Evolutionary conservation across 257 asterid species (phyloP).

Genomic region (Solanum lignicaule): DNA sequence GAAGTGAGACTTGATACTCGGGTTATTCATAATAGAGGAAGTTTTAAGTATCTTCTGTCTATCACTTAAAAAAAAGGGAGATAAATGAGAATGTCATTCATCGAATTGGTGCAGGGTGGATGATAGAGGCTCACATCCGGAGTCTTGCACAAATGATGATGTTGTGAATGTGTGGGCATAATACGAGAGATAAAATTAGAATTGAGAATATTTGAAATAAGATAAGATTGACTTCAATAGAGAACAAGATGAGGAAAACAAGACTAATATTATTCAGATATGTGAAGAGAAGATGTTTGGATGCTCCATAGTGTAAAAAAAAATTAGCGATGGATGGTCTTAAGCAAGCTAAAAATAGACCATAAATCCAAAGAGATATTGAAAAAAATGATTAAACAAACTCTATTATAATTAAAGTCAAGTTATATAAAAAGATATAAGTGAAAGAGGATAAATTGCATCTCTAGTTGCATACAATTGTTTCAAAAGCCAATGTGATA

Average conservation of each 20-base stretch:
- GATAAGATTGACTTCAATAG: neutral
- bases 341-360: neutral
- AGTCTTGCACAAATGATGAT: no score
- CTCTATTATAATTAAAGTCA: neutral
- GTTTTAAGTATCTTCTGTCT: neutral
- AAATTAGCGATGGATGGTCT: neutral
- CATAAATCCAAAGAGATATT: neutral
- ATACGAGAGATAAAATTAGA: neutral
- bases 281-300: neutral
- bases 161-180: no score
- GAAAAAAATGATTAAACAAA: neutral
- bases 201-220: no score
- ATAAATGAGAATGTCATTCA: neutral
- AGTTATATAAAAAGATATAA: neutral
- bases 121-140: no score
- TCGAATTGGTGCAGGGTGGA: neutral
- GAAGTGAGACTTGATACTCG: no score
- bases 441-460: neutral
- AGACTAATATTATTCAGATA: no score
- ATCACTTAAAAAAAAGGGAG: neutral
- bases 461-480: neutral
- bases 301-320: neutral
- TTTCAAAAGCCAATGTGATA: neutral
- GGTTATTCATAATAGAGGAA: neutral
- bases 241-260: no score